Evolutionary conservation across 768 basidiomycete genomes (phyloP), one percentile per base, ranked within the genome.

Genomic region (Leccinum subtestaceum): DNA sequence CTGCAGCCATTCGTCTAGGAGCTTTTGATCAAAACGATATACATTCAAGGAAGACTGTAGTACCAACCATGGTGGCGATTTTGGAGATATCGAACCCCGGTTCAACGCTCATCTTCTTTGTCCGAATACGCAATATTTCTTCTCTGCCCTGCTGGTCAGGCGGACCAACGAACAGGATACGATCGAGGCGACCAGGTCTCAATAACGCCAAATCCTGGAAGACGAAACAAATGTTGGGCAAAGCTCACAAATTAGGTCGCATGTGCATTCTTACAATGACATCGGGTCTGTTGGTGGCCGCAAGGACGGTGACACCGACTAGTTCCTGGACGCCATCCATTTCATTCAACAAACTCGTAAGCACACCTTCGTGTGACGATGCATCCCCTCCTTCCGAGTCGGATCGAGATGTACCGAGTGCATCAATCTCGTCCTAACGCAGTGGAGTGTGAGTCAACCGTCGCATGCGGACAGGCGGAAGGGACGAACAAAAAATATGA

Each of bases 321-420:
- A 98, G 79, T 74, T 96, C 94, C 73, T 98, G 93, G 1, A 98
- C 91, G 19, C 97, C 97, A 68, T 98, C 97, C 94, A 98, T 98
- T 70, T 99, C 97, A 69, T 96, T 98, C 57, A 99, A 72, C 12
- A 99, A 78, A 60, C 87, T 96, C 2, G 95, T 95, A 8, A 99
- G 80, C 12, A 98, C 93, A 8, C 97, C 95, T 64, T 93, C 89
- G 65, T 94, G 89, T 0, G 85, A 80, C 0, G 82, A 80, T 1
- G 77, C 74, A 5, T 76, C 72, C 45, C 86, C 85, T 2, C 76
- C 74, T 15, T 85, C 82, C 7, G 69, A 71, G 48, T 85, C 83
- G 0, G 76, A 78, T 32, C 97, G 84, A 1, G 93, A 87, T 1
- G 86, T 84, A 2, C 91, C 95, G 1, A 99, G 81, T 0, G 95